Evolutionary conservation across 805 yeast genomes (phyloP), one percentile per base, ranked within the genome.

Genomic region (Candida chilensis): DNA sequence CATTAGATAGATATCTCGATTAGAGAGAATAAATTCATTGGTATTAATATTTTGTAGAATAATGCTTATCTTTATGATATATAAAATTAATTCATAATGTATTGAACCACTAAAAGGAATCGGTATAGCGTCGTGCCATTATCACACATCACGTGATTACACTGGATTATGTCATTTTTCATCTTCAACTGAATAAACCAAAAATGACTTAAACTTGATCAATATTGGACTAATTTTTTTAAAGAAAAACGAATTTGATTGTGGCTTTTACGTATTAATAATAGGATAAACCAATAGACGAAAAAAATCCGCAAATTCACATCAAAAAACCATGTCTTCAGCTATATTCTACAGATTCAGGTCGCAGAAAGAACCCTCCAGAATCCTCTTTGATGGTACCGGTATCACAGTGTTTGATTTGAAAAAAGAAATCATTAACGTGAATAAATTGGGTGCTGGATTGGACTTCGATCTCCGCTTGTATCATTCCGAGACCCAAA

Each of bases 331-430:
- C 30, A 85, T 86, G 95, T 81, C 94, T 6, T 84, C 95, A 10
- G 79, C 84, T 3, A 83, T 90, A 8, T 92, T 86, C 51, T 90
- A 90, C 50, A 69, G 76, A 48, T 90, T 92, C 54, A 60, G 75
- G 36, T 90, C 95, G 11, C 96, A 88, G 51, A 79, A 77, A 45
- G 77, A 72, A 25, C 78, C 83, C 17, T 75, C 83, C 1, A 71
- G 94, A 26, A 74, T 92, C 17, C 69, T 78, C 28, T 92, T 92
- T 48, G 98, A 92, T 52, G 99, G 98, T 14, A 90, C 98, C 0
- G 96, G 97, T 17, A 75, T 92, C 25, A 85, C 95, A 2, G 95
- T 88, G 1, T 92, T 90, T 57, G 99, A 92, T 48, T 60, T 92
- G 36, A 92, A 92, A 55, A 77, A 90, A 37, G 97, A 92, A 42